Base-by-base conservation (phyloP, 176 grass and related monocot genomes). In the Oryza nivara region DNA sequence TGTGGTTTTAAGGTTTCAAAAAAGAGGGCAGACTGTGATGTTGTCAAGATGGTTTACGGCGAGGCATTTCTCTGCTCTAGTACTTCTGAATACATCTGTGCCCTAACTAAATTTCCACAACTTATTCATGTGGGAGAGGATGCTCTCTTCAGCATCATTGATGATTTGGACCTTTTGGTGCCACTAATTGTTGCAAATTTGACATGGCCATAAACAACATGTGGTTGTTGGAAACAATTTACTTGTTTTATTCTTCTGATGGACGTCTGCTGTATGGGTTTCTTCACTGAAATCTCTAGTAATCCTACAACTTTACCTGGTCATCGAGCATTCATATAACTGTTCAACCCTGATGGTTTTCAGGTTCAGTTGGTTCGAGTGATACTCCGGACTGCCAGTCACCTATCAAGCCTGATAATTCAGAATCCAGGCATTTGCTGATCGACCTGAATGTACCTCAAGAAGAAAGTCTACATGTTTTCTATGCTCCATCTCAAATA, bases 391-490 rank as follows among this genome's bases (percentile, higher is more conserved):
- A 67, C 44, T 87, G 76, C 80, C 80, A 74, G 8, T 83, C 80
- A 13, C 74, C 81, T 65, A 81, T 80, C 36, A 89, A 83, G 87
- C 34, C 77, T 75, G 84, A 91, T 74, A 72, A 64, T 36, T 35
- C 60, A 17, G 34, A 44, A 74, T 73, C 49, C 63, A 85, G 88
- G 78, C 67, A 32, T 78, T 74, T 86, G 65, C 72, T 84, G 67
- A 91, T 97, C 4, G 95, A 97, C 85, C 88, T 97, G 46, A 97
- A 97, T 81, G 75, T 91, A 70, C 79, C 87, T 72, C 90, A 95
- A 88, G 92, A 91, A 49, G 88, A 97, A 72, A 92, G 92, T 66
- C 73, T 74, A 28, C 56, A 68, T 72, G 23, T 34, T 82, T 54
- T 9, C 36, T 52, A 70, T 54, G 34, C 79, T 83, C 68, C 86